Percentiles rank a stretch among this genome's conserved stretches.
Evolutionary conservation across 257 asterid species (phyloP).

Genomic region (Nicotiana tomentosiformis): DNA sequence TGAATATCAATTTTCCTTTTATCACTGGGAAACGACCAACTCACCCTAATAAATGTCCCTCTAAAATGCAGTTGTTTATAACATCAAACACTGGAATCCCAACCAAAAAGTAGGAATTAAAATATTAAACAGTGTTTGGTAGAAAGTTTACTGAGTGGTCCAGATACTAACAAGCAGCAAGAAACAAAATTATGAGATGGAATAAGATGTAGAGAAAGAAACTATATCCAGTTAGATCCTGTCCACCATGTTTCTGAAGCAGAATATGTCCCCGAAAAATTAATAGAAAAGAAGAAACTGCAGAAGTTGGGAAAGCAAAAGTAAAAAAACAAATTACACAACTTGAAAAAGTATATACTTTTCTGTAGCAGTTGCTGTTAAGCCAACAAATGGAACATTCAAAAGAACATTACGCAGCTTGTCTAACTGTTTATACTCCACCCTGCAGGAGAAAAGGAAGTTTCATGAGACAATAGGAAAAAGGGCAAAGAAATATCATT

Average conservation of each 20-base stretch:
- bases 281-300: background rate
- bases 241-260: background rate
- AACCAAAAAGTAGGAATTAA: background rate
- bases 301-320: background rate
- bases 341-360: constrained; percentile 45
- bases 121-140: background rate
- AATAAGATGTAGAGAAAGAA: background rate
- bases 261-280: background rate
- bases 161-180: background rate
- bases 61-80: background rate
- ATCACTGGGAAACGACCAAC: background rate
- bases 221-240: background rate
- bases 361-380: constrained; percentile 96
- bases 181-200: background rate
- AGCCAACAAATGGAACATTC: constrained; percentile 74
- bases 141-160: constrained; percentile 2
- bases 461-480: constrained; percentile 4
- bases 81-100: background rate
- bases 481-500: constrained; percentile 3
- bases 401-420: constrained; percentile 62
- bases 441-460: constrained; percentile 37
- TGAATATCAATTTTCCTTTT: background rate
- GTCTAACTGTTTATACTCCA: constrained; percentile 78
- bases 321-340: background rate
- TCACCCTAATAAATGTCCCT: background rate